Evolutionary conservation across 495 filamentous ascomycete genomes (phyloP).

Genomic region (Neurospora hispaniola): DNA sequence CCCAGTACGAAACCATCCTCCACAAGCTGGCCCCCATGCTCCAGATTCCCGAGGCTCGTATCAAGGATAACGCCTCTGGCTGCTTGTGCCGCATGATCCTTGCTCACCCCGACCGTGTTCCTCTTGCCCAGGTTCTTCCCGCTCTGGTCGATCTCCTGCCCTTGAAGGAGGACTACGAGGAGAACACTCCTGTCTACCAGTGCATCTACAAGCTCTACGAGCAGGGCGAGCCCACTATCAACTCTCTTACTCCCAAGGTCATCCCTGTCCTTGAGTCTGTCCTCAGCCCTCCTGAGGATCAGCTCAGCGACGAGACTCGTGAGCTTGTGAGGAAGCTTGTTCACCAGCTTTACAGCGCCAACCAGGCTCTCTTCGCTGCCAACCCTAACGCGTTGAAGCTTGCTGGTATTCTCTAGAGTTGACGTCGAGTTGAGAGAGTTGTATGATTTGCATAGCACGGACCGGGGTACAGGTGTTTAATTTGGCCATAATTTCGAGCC

Average conservation of each 20-base stretch:
- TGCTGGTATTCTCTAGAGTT: slow-evolving; percentile 17
- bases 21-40: slow-evolving; percentile 76
- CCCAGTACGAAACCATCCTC: slow-evolving; percentile 65
- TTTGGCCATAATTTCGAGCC: background rate
- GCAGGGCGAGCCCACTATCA: slow-evolving; percentile 58
- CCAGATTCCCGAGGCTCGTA: slow-evolving; percentile 58
- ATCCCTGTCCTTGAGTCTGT: slow-evolving; percentile 75
- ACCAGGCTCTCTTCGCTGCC: slow-evolving; percentile 21
- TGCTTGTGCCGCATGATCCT: slow-evolving; percentile 89
- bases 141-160: slow-evolving; percentile 70
- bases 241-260: slow-evolving; percentile 64
- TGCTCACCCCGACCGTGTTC: slow-evolving; percentile 66
- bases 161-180: slow-evolving; percentile 88
- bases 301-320: slow-evolving; percentile 74
- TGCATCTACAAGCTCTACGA: slow-evolving; percentile 83
- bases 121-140: slow-evolving; percentile 70
- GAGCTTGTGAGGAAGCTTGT: slow-evolving; percentile 21
- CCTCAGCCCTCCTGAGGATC: slow-evolving; percentile 65
- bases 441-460: slow-evolving; percentile 15
- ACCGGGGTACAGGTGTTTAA: background rate
- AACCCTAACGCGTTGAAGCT: slow-evolving; percentile 22
- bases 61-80: slow-evolving; percentile 88
- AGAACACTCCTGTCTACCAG: slow-evolving; percentile 85
- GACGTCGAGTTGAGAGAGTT: background rate
- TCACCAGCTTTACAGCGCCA: slow-evolving; percentile 17